Percentiles rank a stretch among this genome's conserved stretches.
These are phyloP conservation scores for Conidiobolus incongruus DNA, from an alignment of 371 early-diverging fungal genomes.

Conservation along the genomic window DNA sequence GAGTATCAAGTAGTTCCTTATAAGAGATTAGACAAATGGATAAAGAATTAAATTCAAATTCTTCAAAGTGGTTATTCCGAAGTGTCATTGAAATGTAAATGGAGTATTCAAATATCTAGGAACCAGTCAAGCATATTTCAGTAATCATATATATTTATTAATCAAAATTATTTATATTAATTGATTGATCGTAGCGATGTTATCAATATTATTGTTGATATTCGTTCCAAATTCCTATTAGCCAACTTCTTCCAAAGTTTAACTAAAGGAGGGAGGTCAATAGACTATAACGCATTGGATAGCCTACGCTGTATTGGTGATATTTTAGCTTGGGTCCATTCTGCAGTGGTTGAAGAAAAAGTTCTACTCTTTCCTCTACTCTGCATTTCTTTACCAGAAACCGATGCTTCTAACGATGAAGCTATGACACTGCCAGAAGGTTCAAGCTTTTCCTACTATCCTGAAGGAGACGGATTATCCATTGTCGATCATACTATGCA, in stretches of 20 bases:
- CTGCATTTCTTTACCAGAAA: background rate
- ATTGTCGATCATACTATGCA: no score
- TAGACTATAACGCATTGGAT: slow-evolving; percentile 82
- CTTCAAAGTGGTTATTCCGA: background rate
- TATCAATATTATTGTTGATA: background rate
- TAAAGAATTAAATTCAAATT: no score
- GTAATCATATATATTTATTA: background rate
- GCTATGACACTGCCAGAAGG: no score
- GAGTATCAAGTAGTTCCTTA: no score
- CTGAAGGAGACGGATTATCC: no score
- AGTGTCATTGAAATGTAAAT: background rate
- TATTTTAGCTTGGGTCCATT: slow-evolving; percentile 91
- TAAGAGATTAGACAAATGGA: no score
- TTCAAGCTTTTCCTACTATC: no score
- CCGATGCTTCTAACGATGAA: no score
- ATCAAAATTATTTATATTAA: background rate
- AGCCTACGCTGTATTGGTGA: slow-evolving; percentile 78
- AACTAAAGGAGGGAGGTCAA: slow-evolving; percentile 72
- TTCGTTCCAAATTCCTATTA: slow-evolving; percentile 11
- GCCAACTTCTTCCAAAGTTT: slow-evolving; percentile 57
- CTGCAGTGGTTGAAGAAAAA: slow-evolving; percentile 23
- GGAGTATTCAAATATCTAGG: no score
- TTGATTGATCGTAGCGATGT: background rate
- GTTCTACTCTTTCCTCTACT: background rate
- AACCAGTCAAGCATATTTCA: no score